Evolutionary conservation across 345 rosid species (phyloP), one percentile per base, ranked within the genome.

Genomic region (Salix purpurea): DNA sequence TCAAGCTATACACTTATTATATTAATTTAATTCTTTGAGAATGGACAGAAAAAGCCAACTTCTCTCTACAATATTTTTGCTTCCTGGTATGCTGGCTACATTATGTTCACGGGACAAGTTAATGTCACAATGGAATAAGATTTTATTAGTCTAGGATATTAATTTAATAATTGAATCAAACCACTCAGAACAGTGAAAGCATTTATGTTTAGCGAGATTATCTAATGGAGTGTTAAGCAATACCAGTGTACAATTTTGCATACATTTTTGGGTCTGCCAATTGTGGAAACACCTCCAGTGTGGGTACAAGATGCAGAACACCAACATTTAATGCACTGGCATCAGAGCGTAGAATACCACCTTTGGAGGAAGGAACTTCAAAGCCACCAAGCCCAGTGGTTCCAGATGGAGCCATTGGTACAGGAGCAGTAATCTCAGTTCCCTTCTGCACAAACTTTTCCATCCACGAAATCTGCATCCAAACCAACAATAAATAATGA

Each of bases 381-480:
- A 96, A 96, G 71, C 99, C 99, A 78, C 99, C 99, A 73, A 96
- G 99, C 34, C 99, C 99, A 40, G 99, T 96, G 64, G 99, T 96
- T 83, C 95, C 95, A 2, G 95, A 82, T 37, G 93, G 96, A 83
- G 95, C 84, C 99, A 92, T 91, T 15, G 99, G 99, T 67, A 96
- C 97, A 79, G 99, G 99, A 69, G 99, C 99, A 65, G 90, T 92
- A 79, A 96, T 96, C 89, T 93, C 95, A 83, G 91, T 96, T 78
- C 98, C 99, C 85, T 88, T 93, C 78, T 83, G 83, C 75, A 96
- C 92, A 85, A 96, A 96, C 80, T 96, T 96, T 76, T 96, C 95
- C 98, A 96, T 93, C 99, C 99, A 96, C 2, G 99, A 96, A 76
- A 96, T 96, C 99, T 96, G 87, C 83, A 84, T 34, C 73, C 50